Base-by-base conservation (phyloP, 768 basidiomycete genomes). In the Lentinula edodes region DNA sequence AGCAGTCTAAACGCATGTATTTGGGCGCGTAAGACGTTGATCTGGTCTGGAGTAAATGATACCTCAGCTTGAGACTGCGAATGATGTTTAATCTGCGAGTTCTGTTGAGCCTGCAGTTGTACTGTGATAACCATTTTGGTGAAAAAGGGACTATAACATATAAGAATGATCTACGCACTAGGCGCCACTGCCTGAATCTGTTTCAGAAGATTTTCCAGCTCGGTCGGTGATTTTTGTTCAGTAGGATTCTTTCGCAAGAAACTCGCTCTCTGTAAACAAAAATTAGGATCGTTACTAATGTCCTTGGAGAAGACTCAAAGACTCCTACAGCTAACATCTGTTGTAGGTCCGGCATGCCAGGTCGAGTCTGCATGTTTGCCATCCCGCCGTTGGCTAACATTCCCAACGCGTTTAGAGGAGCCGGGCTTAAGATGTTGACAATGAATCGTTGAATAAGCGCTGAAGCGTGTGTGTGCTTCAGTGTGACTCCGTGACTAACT, bases 1-100 rank as follows among this genome's bases (percentile, higher is more conserved):
- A 94, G 78, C 64, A 85, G 80, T 68, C 88, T 91, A 76, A 88
- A 93, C 3, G 92, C 91, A 53, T 87, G 82, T 15, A 94, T 93
- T 66, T 94, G 92, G 0, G 89, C 85, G 13, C 89, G 83, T n/a
- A 94, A 80, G 9, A 88, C 83, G 61, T 76, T 79, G 52, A 93
- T 86, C 67, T 93, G 93, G 62, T 90, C 88, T 0, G 71, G 75
- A 4, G 90, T 88, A 69, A 95, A 93, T 5, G 89, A 88, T 35
- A 93, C 85, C 42, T 91, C 89, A 0, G 89, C 88, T 34, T 84
- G 79, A 2, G 12, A 79, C 72, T 59, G 83, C 71, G 45, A 72
- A 35, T 71, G 73, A 57, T 66, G 70, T 61, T 73, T 75, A 70
- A 18, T 65, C 63, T 66, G 66, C 75, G 59, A 28, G 28, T 28